These are phyloP conservation scores for Theobroma grandiflorum DNA, from an alignment of 441 rosid species.

Conservation along the genomic window DNA sequence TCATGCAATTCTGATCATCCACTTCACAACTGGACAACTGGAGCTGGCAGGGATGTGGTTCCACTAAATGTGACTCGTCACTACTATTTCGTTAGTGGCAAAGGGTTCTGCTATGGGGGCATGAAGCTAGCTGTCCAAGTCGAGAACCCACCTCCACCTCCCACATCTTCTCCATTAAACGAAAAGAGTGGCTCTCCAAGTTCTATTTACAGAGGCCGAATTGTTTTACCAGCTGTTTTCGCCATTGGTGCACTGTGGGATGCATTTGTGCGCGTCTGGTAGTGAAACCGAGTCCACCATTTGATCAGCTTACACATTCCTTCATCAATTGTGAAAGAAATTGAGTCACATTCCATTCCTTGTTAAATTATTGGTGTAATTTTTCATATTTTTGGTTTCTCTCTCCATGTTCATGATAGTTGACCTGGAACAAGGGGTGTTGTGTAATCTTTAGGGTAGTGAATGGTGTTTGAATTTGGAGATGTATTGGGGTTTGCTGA, in stretches of 20 bases:
- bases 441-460: slow-evolving; percentile 24
- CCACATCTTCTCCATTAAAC: slow-evolving; percentile 48
- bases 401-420: slow-evolving; percentile 22
- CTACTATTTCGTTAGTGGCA: slow-evolving; percentile 84
- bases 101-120: slow-evolving; percentile 84
- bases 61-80: slow-evolving; percentile 77
- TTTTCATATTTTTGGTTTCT: background rate
- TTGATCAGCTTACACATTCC: slow-evolving; percentile 20
- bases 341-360: slow-evolving; percentile 19
- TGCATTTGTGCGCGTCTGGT: slow-evolving; percentile 51
- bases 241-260: slow-evolving; percentile 62
- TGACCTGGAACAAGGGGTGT: slow-evolving; percentile 22
- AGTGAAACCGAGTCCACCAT: slow-evolving; percentile 6
- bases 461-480: slow-evolving; percentile 26
- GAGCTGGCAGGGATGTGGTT: slow-evolving; percentile 90
- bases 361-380: slow-evolving; percentile 24
- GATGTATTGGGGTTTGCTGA: slow-evolving; percentile 12
- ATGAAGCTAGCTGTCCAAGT: slow-evolving; percentile 74
- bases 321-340: slow-evolving; percentile 35
- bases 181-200: slow-evolving; percentile 42
- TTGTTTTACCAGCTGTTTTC: slow-evolving; percentile 53
- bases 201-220: slow-evolving; percentile 37
- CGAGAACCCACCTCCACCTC: slow-evolving; percentile 76
- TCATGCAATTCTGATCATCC: slow-evolving; percentile 73
- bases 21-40: slow-evolving; percentile 78